Conservation (phyloP, 345 rosid genomes). For the Camelina neglecta region DNA sequence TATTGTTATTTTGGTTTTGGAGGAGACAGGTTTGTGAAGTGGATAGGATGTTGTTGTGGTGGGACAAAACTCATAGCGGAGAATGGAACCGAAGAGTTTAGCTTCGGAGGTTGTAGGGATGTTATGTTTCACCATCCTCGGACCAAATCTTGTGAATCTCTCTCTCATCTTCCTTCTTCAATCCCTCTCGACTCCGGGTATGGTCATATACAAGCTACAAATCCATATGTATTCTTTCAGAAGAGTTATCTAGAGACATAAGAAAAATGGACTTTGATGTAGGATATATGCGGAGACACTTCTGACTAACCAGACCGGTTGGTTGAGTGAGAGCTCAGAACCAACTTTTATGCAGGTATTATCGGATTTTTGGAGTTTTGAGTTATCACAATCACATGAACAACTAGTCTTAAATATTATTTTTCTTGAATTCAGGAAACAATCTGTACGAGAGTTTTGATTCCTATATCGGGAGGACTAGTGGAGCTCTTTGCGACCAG, state of each 20-base stretch:
- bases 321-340: slow-evolving; percentile 67
- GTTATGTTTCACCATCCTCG: slow-evolving; percentile 66
- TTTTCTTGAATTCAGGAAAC: slow-evolving; percentile 56
- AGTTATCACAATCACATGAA: background rate
- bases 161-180: slow-evolving; percentile 69
- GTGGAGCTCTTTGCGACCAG: slow-evolving; percentile 76
- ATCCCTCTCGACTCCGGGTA: slow-evolving; percentile 72
- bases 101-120: slow-evolving; percentile 72
- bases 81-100: slow-evolving; percentile 55
- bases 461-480: slow-evolving; percentile 81
- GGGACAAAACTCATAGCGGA: slow-evolving; percentile 54
- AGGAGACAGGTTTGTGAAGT: slow-evolving; percentile 57
- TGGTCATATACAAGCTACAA: background rate
- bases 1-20: slow-evolving; percentile 6
- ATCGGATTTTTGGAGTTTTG: background rate
- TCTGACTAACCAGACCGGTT: slow-evolving; percentile 68
- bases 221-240: background rate
- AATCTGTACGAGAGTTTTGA: slow-evolving; percentile 77
- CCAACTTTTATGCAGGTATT: slow-evolving; percentile 55
- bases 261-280: slow-evolving; percentile 21
- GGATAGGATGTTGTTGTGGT: slow-evolving; percentile 87
- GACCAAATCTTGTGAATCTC: slow-evolving; percentile 71
- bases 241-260: background rate
- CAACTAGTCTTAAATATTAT: background rate
- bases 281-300: slow-evolving; percentile 74